phyloP scores from a whole-genome alignment of 2,329 filamentous ascomycete species.

The Xylariaceae sp. region DNA sequence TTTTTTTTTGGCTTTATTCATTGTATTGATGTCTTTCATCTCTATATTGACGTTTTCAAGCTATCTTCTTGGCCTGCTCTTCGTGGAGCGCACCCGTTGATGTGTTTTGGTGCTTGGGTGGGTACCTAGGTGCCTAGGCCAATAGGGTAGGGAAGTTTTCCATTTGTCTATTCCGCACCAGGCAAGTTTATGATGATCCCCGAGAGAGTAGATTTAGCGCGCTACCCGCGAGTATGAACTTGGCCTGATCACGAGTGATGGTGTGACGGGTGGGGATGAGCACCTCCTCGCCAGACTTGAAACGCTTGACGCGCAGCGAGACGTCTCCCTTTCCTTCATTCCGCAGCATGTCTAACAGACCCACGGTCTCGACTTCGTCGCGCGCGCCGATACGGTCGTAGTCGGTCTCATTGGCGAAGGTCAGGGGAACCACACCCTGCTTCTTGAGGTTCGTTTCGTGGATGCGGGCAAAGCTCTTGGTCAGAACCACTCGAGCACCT shows the following conservation, averaged over 20 bases:
- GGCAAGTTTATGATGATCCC: constrained; percentile 24
- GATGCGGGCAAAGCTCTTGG: constrained; percentile 85
- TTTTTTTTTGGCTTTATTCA: too few species aligned
- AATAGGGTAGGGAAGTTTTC: not conserved
- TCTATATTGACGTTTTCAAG: too few species aligned
- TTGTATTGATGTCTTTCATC: too few species aligned
- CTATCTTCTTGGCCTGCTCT: too few species aligned
- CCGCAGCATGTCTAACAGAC: constrained; percentile 73
- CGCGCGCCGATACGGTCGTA: constrained; percentile 80
- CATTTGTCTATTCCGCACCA: not conserved
- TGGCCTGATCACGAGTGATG: constrained; percentile 82
- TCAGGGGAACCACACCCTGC: constrained; percentile 92
- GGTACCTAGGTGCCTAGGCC: too few species aligned
- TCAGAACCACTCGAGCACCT: constrained; percentile 74
- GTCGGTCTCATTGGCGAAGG: constrained; percentile 80
- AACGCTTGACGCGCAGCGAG: constrained; percentile 59
- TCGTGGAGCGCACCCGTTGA: too few species aligned
- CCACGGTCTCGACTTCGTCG: constrained; percentile 76
- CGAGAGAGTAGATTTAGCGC: constrained; percentile 85
- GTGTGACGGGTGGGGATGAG: constrained; percentile 78
- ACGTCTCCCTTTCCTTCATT: constrained; percentile 75
- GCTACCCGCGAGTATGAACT: constrained; percentile 88
- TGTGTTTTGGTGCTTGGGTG: too few species aligned
- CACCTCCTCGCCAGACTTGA: constrained; percentile 56
- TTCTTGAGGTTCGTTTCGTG: constrained; percentile 97